Evolutionary conservation across 257 asterid species (phyloP).

Genomic region (Lavandula angustifolia): DNA sequence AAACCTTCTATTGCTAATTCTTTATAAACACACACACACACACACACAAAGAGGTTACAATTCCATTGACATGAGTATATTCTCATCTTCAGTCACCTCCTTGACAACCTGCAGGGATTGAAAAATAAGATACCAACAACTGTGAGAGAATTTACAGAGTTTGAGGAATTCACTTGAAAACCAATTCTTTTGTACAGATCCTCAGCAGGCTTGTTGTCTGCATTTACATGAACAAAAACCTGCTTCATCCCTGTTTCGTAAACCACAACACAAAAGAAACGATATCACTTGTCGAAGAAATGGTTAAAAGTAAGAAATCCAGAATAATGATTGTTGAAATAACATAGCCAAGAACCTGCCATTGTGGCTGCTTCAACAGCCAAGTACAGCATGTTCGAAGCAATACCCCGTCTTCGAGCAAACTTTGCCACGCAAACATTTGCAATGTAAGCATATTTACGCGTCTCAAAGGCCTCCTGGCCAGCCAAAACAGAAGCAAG

Average conservation of each 20-base stretch:
- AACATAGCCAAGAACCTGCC: constrained; percentile 51
- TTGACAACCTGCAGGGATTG: constrained; percentile 56
- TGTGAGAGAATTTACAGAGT: neutral
- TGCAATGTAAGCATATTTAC: constrained; percentile 83
- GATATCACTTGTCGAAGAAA: constrained; percentile 2
- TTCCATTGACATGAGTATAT: constrained; percentile 68
- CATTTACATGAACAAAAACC: constrained; percentile 80
- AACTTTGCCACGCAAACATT: constrained; percentile 86
- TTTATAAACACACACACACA: constrained; percentile 24
- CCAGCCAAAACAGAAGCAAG: constrained; percentile 56
- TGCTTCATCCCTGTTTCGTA: constrained; percentile 66
- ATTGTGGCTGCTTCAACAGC: constrained; percentile 65
- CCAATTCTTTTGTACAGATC: constrained; percentile 77
- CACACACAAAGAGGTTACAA: constrained; percentile 37
- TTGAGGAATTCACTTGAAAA: constrained; percentile 54
- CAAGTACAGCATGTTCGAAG: constrained; percentile 74
- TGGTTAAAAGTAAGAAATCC: constrained; percentile 24
- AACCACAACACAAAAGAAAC: constrained; percentile 26
- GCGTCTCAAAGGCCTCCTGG: constrained; percentile 63
- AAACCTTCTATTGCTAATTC: constrained; percentile 34
- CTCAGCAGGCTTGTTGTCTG: constrained; percentile 73
- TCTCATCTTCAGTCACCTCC: constrained; percentile 49
- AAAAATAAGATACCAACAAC: constrained; percentile 11
- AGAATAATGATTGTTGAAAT: constrained; percentile 15
- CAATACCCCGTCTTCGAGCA: constrained; percentile 93